A percentile compares a stretch with the other conserved stretches of the same genome.
Conservation (phyloP, 1,139 yeast species). For the Geotrichum phurueaensis region DNA sequence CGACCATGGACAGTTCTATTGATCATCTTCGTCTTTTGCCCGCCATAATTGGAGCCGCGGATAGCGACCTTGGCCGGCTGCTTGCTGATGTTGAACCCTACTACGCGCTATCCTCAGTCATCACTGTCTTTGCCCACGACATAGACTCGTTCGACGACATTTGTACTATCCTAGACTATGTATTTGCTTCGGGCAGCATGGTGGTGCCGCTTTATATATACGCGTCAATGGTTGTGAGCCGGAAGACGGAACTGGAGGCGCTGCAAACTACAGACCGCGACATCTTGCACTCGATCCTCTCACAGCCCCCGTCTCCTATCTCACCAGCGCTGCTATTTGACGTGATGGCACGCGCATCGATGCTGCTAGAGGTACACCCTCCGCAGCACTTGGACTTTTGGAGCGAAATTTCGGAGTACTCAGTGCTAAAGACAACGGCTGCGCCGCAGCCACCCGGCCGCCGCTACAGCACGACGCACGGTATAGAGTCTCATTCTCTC, state of each 20-base stretch:
- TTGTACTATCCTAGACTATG: conserved; percentile 56
- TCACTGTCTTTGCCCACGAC: conserved; percentile 79
- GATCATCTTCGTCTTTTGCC: conserved; percentile 64
- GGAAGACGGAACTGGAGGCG: conserved; percentile 41
- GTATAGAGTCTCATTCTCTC: conserved; percentile 3
- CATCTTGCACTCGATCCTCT: conserved; percentile 30
- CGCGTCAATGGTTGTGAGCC: conserved; percentile 45
- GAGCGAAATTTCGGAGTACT: conserved; percentile 26
- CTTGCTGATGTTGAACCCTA: conserved; percentile 48
- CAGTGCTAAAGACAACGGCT: conserved; percentile 28
- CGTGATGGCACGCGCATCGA: conserved; percentile 20
- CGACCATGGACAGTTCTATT: conserved; percentile 58
- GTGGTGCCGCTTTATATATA: conserved; percentile 49
- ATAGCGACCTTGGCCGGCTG: conserved; percentile 46
- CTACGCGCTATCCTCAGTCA: conserved; percentile 65
- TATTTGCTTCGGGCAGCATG: conserved; percentile 46
- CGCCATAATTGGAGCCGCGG: conserved; percentile 47
- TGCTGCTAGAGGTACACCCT: conserved; percentile 24
- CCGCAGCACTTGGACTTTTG: conserved; percentile 23
- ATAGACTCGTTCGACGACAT: conserved; percentile 46
- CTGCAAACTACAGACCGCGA: conserved; percentile 26
- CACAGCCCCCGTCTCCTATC: conserved; percentile 25
- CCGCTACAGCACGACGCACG: conserved; percentile 16
- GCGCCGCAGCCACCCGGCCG: conserved; percentile 17
- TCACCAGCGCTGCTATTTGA: conserved; percentile 20